Evolutionary conservation across 1,284 basidiomycete genomes (phyloP).

Genomic region (Leccinum huronense): DNA sequence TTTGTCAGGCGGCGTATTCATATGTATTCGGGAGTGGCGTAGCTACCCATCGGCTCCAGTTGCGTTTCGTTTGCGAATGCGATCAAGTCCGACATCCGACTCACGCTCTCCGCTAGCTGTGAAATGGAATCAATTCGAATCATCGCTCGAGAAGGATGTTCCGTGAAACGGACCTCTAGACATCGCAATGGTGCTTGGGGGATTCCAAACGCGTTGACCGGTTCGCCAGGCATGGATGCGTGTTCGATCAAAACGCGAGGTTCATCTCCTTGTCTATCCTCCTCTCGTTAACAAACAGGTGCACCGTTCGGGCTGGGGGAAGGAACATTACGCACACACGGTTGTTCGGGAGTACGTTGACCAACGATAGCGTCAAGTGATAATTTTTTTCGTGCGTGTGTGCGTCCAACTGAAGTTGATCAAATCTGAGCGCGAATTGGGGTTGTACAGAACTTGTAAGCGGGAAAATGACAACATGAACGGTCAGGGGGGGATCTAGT

Average conservation of each 20-base stretch:
- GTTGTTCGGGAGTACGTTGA: slow-evolving; percentile 40
- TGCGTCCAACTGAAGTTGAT: slow-evolving; percentile 68
- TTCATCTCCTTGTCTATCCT: slow-evolving; percentile 62
- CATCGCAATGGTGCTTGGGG: slow-evolving; percentile 84
- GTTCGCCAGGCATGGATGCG: slow-evolving; percentile 66
- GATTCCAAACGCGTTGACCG: slow-evolving; percentile 80
- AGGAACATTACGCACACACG: slow-evolving; percentile 39
- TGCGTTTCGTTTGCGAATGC: slow-evolving; percentile 52
- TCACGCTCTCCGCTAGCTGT: slow-evolving; percentile 73
- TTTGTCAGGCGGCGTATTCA: slow-evolving; percentile 30
- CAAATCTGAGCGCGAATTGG: slow-evolving; percentile 53
- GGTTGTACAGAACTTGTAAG: slow-evolving; percentile 21
- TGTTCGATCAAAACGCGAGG: slow-evolving; percentile 54
- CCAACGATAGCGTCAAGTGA: slow-evolving; percentile 60
- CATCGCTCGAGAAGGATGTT: not conserved
- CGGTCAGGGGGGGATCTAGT: slow-evolving; percentile 66
- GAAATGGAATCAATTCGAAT: slow-evolving; percentile 14
- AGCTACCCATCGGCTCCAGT: slow-evolving; percentile 64
- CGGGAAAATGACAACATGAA: slow-evolving; percentile 50
- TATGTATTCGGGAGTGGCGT: slow-evolving; percentile 32
- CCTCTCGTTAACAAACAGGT: slow-evolving; percentile 35
- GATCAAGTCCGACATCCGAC: slow-evolving; percentile 72
- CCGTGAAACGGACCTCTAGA: slow-evolving; percentile 56
- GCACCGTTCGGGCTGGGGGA: slow-evolving; percentile 40
- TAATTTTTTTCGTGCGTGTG: slow-evolving; percentile 65